Evolutionary conservation across 495 filamentous ascomycete species (phyloP).

Genomic region (Astrothelium subdiscretum): DNA sequence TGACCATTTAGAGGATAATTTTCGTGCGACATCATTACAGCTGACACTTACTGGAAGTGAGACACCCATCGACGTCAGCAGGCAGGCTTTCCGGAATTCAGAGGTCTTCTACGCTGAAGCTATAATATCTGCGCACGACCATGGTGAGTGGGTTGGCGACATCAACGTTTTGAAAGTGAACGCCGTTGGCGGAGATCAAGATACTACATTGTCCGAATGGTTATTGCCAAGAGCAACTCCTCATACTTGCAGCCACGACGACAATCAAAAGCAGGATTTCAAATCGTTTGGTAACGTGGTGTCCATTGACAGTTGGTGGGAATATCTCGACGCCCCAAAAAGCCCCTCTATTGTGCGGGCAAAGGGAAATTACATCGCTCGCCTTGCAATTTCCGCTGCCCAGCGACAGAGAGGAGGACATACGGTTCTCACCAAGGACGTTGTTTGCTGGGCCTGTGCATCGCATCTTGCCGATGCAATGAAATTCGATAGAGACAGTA

Average conservation of each 20-base stretch:
- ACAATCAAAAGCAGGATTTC: not conserved
- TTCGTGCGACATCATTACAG: not conserved
- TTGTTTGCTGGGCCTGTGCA: not conserved
- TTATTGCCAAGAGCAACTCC: conserved; percentile 8
- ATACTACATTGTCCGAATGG: not conserved
- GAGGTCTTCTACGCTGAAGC: not conserved
- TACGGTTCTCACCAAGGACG: not conserved
- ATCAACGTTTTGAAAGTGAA: conserved; percentile 7
- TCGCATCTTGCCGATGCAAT: not conserved
- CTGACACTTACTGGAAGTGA: not conserved
- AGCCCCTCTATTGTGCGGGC: conserved; percentile 9
- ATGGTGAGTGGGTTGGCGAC: not conserved
- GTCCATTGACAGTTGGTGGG: conserved; percentile 20
- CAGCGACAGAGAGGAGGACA: not conserved
- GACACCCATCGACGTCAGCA: not conserved
- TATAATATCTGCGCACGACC: not conserved
- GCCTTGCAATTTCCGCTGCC: conserved; percentile 16
- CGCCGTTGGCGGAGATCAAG: not conserved
- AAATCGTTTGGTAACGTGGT: conserved; percentile 3
- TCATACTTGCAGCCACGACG: not conserved
- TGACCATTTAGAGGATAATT: not conserved
- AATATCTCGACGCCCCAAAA: conserved; percentile 14
- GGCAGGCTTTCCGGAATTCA: not conserved
- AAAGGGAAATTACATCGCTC: conserved; percentile 17
- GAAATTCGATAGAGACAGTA: not conserved